Percentiles rank a stretch among this genome's conserved stretches.
Conservation (phyloP, 257 asterid genomes). For the Euphrasia confusa region DNA sequence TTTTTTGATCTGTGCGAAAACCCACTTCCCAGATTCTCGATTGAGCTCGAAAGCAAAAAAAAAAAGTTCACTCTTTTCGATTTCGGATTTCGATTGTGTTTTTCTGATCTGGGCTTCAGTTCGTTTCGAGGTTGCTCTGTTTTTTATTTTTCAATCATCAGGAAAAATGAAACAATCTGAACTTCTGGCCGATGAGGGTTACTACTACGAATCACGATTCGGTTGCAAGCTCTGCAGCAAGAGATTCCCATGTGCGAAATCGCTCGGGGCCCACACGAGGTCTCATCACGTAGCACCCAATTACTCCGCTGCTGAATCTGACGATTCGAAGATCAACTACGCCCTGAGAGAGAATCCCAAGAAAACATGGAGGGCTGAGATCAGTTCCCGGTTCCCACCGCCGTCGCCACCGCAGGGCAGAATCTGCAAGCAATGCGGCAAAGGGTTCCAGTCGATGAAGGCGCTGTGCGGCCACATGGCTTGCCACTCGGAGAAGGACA, state of each 20-base stretch:
- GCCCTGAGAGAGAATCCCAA: constrained; percentile 83
- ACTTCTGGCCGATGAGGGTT: constrained; percentile 39
- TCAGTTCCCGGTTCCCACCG: constrained; percentile 33
- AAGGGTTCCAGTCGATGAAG: constrained; percentile 79
- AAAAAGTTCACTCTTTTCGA: constrained; percentile 17
- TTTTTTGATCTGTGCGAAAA: constrained; percentile 51
- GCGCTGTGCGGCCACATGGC: constrained; percentile 99
- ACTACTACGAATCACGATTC: constrained; percentile 36
- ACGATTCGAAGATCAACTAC: constrained; percentile 28
- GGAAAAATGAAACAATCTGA: too few species aligned
- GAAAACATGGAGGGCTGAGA: constrained; percentile 77
- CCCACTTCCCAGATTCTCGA: constrained; percentile 47
- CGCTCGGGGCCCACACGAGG: constrained; percentile 84
- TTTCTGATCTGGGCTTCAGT: constrained; percentile 37
- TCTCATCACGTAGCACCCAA: constrained; percentile 54
- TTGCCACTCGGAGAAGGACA: constrained; percentile 81
- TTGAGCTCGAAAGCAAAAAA: constrained; percentile 28
- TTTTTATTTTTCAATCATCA: constrained; percentile 18
- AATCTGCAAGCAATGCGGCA: constrained; percentile 91
- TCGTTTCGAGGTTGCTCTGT: constrained; percentile 20
- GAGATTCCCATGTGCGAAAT: constrained; percentile 74
- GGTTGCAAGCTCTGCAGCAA: constrained; percentile 62
- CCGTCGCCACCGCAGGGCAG: constrained; percentile 35
- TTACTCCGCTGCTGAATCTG: constrained; percentile 58
- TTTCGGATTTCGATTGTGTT: constrained; percentile 20